phyloP scores from a whole-genome alignment of 2,329 filamentous ascomycete genomes.

The Coniochaeta hoffmannii region DNA sequence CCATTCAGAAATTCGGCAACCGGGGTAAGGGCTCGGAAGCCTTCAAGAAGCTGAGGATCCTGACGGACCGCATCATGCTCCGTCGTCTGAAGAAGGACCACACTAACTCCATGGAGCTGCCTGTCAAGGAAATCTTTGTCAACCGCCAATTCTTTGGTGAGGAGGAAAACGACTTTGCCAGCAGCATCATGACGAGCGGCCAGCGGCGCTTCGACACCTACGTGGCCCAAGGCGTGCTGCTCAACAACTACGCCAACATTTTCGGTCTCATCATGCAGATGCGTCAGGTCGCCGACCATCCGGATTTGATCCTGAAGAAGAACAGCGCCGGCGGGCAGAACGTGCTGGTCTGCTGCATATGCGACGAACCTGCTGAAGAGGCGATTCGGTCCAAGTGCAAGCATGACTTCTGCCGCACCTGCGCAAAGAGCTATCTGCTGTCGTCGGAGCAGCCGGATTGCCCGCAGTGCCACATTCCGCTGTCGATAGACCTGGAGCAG shows the following conservation, averaged over 20 bases:
- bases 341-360: slow-evolving; percentile 85
- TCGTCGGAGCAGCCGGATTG: slow-evolving; percentile 75
- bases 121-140: slow-evolving; percentile 86
- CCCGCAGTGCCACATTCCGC: slow-evolving; percentile 81
- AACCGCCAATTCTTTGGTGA: slow-evolving; percentile 96
- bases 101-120: slow-evolving; percentile 90
- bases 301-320: slow-evolving; percentile 88
- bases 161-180: slow-evolving; percentile 90
- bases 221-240: slow-evolving; percentile 83
- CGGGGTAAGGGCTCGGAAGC: slow-evolving; percentile 57
- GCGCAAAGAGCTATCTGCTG: slow-evolving; percentile 71
- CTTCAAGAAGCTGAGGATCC: slow-evolving; percentile 73
- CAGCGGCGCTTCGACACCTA: slow-evolving; percentile 91
- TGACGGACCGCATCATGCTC: slow-evolving; percentile 93
- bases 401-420: slow-evolving; percentile 84
- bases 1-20: slow-evolving; percentile 59
- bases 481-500: slow-evolving; percentile 90
- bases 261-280: slow-evolving; percentile 99
- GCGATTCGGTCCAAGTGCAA: slow-evolving; percentile 86
- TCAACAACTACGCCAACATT: slow-evolving; percentile 98
- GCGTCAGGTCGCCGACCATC: slow-evolving; percentile 95
- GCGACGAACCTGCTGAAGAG: slow-evolving; percentile 92
- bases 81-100: slow-evolving; percentile 91
- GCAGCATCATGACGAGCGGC: slow-evolving; percentile 90
- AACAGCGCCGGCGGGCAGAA: slow-evolving; percentile 81